These are phyloP conservation scores for Eucalyptus pauciflora DNA, from an alignment of 345 rosid species.

Conservation along the genomic window DNA sequence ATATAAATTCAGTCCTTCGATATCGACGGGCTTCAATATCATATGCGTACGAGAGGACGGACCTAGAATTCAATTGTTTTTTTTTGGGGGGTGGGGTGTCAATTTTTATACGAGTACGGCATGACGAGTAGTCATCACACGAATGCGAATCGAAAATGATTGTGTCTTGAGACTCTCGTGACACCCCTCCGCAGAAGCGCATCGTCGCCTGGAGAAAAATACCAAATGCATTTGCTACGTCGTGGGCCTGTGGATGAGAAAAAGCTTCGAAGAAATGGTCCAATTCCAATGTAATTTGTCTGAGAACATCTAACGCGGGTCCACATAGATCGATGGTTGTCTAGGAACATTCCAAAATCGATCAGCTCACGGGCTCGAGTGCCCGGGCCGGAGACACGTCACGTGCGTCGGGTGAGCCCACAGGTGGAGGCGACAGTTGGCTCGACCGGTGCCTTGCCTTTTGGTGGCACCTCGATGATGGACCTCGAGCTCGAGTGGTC, in stretches of 20 bases:
- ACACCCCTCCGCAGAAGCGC: neutral
- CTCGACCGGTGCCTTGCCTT: neutral
- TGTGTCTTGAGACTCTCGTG: neutral
- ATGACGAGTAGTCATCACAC: neutral
- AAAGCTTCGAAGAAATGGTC: neutral
- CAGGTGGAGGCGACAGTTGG: neutral
- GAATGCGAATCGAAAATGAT: neutral
- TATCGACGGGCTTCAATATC: neutral
- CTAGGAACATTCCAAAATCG: neutral
- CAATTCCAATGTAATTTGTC: neutral
- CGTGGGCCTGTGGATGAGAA: neutral
- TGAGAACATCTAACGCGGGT: neutral
- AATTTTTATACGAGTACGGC: no score
- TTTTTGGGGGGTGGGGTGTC: neutral
- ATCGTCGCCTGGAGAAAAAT: neutral
- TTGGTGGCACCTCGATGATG: neutral
- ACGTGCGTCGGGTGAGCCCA: neutral
- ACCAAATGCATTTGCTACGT: neutral
- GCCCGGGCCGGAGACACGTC: neutral
- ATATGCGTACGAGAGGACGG: neutral
- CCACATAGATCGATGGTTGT: neutral
- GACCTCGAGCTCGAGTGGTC: neutral
- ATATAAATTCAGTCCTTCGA: neutral
- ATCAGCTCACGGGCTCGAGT: neutral
- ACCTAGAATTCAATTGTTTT: neutral